Base-by-base conservation (phyloP, 164 flowering plant species). In the Santalum album region DNA sequence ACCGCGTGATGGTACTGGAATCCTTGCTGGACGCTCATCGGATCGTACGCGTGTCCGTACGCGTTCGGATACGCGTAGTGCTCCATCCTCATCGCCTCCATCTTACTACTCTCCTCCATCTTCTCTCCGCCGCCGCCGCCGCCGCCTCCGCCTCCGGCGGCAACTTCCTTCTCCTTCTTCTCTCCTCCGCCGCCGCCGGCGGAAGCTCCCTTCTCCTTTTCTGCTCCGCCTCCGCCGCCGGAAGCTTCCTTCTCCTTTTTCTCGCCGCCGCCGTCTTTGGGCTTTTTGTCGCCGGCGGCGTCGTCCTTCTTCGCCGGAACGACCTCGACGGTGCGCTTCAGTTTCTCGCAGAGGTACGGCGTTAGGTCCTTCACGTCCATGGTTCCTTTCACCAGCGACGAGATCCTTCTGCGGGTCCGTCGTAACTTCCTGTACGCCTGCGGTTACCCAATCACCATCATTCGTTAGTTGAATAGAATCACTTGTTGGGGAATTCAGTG, bases 361-460 rank as follows among this genome's bases (percentile, higher is more conserved):
- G 51, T 45, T 2, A 84, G 72, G 0, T 63, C 66, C 39, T 79
- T 82, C 10, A 55, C 63, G 55, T 91, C 86, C 88, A 86, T 82
- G 7, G 81, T 72, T 0, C 98, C 98, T 24, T 66, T 84, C 43
- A 84, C n/a, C 90, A 0, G 81, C 76, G 2, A 86, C 84, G 29
- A 77, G 55, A 51, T 88, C 90, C 69, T 86, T 88, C 22, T 39
- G 34, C 6, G 38, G 17, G 25, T 86, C 98, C 0, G 80, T 22
- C 1, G 29, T 22, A 24, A 91, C 85, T 15, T 47, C 16, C 1
- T 81, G 59, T 34, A 86, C 96, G 0, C 96, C 98, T 91, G 82
- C 25, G 15, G 12, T 12, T 6, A 32, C 12, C 7, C 7, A 0
- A 12, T 6, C 0, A 0, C 1, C 36, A 6, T 32, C 36, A 6